Evolutionary conservation across 2,329 filamentous ascomycete species (phyloP), one percentile per base, ranked within the genome.

Genomic region (Aspergillus thermomutatus): DNA sequence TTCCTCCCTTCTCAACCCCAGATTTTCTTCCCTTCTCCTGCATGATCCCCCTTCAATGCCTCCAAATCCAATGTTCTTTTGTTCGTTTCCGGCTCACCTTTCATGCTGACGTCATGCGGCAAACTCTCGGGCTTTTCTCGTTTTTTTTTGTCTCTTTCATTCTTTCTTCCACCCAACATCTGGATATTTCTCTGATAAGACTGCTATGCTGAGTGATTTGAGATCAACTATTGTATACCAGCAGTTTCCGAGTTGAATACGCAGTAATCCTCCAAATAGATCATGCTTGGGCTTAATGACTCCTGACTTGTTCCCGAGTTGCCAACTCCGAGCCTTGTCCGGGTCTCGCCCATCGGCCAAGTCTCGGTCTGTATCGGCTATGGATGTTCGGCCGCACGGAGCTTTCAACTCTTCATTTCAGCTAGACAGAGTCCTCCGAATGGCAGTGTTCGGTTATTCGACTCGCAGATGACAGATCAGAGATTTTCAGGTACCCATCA

Each of bases 291-390:
- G 10, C 21, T 23, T 17, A 11, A 17, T 14, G 43, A 46, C 21
- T 46, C 23, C 25, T 4, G 21, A 8, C 4, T 25, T 26, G 11
- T 7, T 37, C 11, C 43, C n/a, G n/a, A 43, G 10, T 2, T 26
- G 49, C 40, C 11, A 48, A 52, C 48, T 47, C 62, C 62, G 62
- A 64, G 54, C 21, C 49, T 57, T 26, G 21, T 48, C 60, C 62
- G 56, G 56, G 52, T 56, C 48, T 45, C 21, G n/a, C 27, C 60
- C 48, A 40, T 56, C 63, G 60, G 62, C 50, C 52, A 52, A 65
- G 64, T 71, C 64, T 71, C 70, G 68, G 67, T 55, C 58, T 63
- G 67, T 69, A 64, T 73, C 71, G 71, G 71, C 52, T 72, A 71
- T 27, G 50, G 31, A 17, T 25, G 41, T 54, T 72, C 71, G 71